These are phyloP conservation scores for Clarireedia sp. DNA, from an alignment of 2,329 filamentous ascomycete genomes.

Conservation along the genomic window DNA sequence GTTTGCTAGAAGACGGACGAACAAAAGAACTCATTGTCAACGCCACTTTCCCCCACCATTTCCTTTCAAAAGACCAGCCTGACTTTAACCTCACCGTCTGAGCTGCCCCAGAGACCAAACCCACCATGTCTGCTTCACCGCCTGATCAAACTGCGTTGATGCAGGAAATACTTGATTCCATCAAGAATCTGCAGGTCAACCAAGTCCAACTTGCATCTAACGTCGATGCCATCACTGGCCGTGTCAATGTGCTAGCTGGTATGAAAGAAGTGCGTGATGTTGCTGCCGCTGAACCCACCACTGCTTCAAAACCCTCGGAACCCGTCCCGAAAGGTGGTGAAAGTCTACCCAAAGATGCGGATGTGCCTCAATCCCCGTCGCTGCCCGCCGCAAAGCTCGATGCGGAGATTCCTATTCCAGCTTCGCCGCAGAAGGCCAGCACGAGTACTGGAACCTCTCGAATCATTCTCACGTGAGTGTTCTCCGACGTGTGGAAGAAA, in stretches of 20 bases:
- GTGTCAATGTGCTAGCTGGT: constrained; percentile 51
- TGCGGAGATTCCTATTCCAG: constrained; percentile 11
- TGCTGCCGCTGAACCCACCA: constrained; percentile 25
- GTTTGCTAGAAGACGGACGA: too few species aligned
- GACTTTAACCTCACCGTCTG: neutral
- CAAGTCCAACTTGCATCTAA: constrained; percentile 46
- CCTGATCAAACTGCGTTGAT: constrained; percentile 32
- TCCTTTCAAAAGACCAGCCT: too few species aligned
- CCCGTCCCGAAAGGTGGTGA: constrained; percentile 11
- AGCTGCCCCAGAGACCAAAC: neutral
- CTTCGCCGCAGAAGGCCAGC: constrained; percentile 29
- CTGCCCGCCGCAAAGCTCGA: constrained; percentile 24
- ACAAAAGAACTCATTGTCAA: too few species aligned
- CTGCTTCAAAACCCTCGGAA: constrained; percentile 12
- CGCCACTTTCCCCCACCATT: too few species aligned
- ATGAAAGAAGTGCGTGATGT: constrained; percentile 49
- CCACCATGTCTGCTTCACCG: constrained; percentile 12
- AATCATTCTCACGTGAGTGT: constrained; percentile 52
- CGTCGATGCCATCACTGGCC: constrained; percentile 52
- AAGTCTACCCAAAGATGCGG: constrained; percentile 16
- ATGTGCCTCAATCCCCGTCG: constrained; percentile 27
- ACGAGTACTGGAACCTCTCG: constrained; percentile 41
- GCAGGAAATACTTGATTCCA: constrained; percentile 45
- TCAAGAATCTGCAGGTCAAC: constrained; percentile 48
- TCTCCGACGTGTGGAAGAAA: neutral